Base-by-base conservation (phyloP, 2,329 filamentous ascomycete genomes). In the Pseudonectria foliicola region DNA sequence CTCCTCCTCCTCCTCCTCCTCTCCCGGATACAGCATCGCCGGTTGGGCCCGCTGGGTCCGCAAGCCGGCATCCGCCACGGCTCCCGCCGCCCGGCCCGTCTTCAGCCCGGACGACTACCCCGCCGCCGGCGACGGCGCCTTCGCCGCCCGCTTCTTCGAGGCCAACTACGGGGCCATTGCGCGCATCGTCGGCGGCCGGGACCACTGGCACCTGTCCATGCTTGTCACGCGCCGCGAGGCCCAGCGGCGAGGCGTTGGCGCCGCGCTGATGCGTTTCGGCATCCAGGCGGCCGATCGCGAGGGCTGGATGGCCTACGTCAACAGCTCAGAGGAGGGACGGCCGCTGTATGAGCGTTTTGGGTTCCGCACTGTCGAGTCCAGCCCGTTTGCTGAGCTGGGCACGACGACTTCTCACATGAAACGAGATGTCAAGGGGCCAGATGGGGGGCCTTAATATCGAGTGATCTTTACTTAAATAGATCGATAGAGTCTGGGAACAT, bases 61-160 rank as follows among this genome's bases (percentile, higher is more conserved):
- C 52, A 58, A 8, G 36, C 37, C 42, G 41, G 23, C 45, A 42
- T 5, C 42, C 52, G 10, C 31, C 15, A 25, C 13, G 41, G 15
- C 34, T 5, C 8, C 25, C 32, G 21, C 48, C 13, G 21, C 48
- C 13, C 42, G 41, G 16, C 15, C 10, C 15, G 52, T 49, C 13
- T 43, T 61, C 25, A 41, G 45, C 2, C 31, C 49, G 2, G 40
- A 40, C 27, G 27, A 52, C 11, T 57, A 49, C 29, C 50, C 53
- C 6, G 34, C 45, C 8, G 32, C 36, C 4, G 49, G 52, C 10
- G 46, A 58, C 15, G 57, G 49, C 29, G 46, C 46, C 18, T 46
- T 65, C 10, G 66, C 62, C 1, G 50, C 55, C 8, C 31, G 49
- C 6, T 71, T 71, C 53, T 70, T 71, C 33, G 54, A 55, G 34